These are phyloP conservation scores for Entamoeba moshkovskii DNA, from an alignment of 208 protist genomes.

Conservation along the genomic window DNA sequence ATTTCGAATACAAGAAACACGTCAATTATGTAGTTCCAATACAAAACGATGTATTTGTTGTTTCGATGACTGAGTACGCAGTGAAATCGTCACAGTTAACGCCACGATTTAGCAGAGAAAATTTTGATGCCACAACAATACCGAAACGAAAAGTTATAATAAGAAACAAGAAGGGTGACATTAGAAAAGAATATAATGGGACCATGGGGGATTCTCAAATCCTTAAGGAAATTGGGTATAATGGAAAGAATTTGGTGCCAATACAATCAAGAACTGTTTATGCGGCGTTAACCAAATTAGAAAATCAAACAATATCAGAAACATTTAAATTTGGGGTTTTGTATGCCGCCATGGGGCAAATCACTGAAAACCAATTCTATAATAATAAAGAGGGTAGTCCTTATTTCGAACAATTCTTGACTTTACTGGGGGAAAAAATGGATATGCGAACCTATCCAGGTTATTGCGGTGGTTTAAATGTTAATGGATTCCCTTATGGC, in stretches of 20 bases:
- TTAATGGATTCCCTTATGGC: background rate
- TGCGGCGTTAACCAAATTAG: background rate
- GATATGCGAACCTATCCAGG: background rate
- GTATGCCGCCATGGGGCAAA: background rate
- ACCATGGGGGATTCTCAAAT: background rate
- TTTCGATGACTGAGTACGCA: background rate
- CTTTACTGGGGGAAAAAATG: background rate
- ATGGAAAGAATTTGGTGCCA: background rate
- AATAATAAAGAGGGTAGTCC: background rate
- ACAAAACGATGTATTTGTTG: background rate
- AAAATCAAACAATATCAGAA: background rate
- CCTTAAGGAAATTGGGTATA: background rate
- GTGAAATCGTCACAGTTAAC: background rate
- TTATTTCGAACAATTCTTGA: background rate
- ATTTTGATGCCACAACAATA: background rate
- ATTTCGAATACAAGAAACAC: background rate
- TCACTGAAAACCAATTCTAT: background rate
- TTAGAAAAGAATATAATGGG: background rate
- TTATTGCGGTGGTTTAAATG: background rate
- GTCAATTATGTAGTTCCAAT: background rate
- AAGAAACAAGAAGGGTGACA: background rate
- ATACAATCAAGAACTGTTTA: background rate
- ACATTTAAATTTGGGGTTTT: background rate
- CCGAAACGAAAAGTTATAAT: background rate
- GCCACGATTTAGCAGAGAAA: background rate